Base-by-base conservation (phyloP, 345 rosid genomes). In the Odontarrhena argentea region DNA sequence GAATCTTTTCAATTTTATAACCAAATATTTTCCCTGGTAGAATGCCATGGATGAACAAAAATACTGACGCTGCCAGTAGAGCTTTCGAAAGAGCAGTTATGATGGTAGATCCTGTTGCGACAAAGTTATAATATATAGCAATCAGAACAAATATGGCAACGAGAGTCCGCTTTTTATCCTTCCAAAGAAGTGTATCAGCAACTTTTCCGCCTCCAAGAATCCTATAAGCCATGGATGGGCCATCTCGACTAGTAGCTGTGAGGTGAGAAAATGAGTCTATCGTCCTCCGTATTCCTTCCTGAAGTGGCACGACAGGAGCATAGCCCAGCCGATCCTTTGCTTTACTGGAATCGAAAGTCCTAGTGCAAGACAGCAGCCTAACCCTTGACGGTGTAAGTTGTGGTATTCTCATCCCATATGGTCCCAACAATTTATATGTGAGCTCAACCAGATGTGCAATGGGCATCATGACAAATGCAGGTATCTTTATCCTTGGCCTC, bases 371-470 rank as follows among this genome's bases (percentile, higher is more conserved):
- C 61, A 90, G 90, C 40, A 93, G 92, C 58, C 94, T 84, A 79
- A 93, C 68, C 82, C 94, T 91, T 5, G 97, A 93, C 65, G 96
- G 96, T 66, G 84, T 93, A 72, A 93, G 76, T 74, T 90, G 96
- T 5, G 96, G 97, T 75, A 86, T 82, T 76, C 80, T 84, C 98
- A 93, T 90, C 50, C 97, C 97, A 63, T 83, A 82, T 53, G 90
- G 91, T 63, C 92, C 89, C 38, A 93, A 63, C n/a, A 88, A 45
- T 69, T 70, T 82, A 77, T 86, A 90, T 64, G 76, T 69, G 76
- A 72, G 69, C 77, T 93, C 94, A 73, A 90, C 84, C 61, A 87
- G 41, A 75, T 84, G 81, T 2, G 96, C 94, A 58, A 90, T 79
- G 15, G 97, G 98, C 95, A 93, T 85, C 80, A 93, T 60, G 70